Evolutionary conservation across 306 rosid genomes (phyloP), one percentile per base, ranked within the genome.

Genomic region (Notholithocarpus densiflorus): DNA sequence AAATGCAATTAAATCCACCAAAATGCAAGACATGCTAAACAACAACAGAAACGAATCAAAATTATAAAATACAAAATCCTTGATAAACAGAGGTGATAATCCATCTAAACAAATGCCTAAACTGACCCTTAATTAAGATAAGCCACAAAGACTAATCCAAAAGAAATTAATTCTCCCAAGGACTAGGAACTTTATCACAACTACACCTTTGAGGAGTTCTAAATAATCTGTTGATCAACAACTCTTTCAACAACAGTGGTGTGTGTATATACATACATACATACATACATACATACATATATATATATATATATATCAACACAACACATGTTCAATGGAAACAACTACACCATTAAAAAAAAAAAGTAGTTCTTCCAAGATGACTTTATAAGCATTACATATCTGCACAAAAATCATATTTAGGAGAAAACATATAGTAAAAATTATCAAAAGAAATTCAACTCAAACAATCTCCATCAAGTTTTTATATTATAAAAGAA

Each of bases 1-100:
- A 71, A 75, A 61, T 71, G 72, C 71, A 66, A 56, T 55, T 26
- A 5, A 79, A 68, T 68, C 61, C 75, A 81, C 56, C 27, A 40
- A 73, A 64, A 32, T 40, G 73, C 55, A 75, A 55, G 52, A 69
- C 4, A 27, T 20, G 2, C 69, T 37, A 26, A 6, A 20, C 18
- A 68, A 71, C 48, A 69, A 75, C 4, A 31, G 29, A 21, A 55
- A 80, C 13, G 8, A 18, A 34, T 34, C 14, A 43, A 66, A 68
- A 68, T 5, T 59, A 56, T 20, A 24, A 3, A 40, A 40, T 2
- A 40, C 45, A 40, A 40, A 40, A 40, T 8, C 45, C 45, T 40
- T 8, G 45, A 59, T 12, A n/a, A 12, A 59, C 11, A 59, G 29
- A 20, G 29, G 31, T 13, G 6, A 59, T 59, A 59, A 26, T 57